Conservation (phyloP, 2,329 filamentous ascomycete genomes). For the Grosmannia huntii region DNA sequence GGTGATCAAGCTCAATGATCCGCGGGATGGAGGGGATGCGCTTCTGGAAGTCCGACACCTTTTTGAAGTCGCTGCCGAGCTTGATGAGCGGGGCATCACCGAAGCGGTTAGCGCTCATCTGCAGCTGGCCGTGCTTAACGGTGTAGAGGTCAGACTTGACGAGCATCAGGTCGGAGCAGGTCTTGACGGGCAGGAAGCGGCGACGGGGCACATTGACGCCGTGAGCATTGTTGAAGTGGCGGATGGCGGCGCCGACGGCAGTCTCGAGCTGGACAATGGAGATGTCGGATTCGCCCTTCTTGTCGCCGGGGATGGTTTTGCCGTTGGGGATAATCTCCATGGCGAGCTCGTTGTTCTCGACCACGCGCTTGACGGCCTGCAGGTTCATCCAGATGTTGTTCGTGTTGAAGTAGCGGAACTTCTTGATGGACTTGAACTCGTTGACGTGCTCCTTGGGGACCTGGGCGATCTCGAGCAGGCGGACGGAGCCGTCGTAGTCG, state of each 20-base stretch:
- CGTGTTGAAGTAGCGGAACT: slow-evolving; percentile 99
- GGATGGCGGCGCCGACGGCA: slow-evolving; percentile 93
- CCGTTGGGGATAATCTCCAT: slow-evolving; percentile 99
- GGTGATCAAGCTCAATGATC: slow-evolving; percentile 83
- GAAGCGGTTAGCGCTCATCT: slow-evolving; percentile 94
- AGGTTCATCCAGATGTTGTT: slow-evolving; percentile 99
- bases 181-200: slow-evolving; percentile 99
- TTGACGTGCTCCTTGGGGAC: slow-evolving; percentile 99
- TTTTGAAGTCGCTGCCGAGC: slow-evolving; percentile 98
- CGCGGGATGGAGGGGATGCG: slow-evolving; percentile 78
- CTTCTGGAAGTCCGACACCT: slow-evolving; percentile 94
- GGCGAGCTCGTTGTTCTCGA: slow-evolving; percentile 94
- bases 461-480: slow-evolving; percentile 95
- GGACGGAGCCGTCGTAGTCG: slow-evolving; percentile 93
- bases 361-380: slow-evolving; percentile 93
- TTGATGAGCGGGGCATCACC: slow-evolving; percentile 97
- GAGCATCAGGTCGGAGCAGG: slow-evolving; percentile 97
- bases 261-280: slow-evolving; percentile 98
- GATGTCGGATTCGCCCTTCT: slow-evolving; percentile 98
- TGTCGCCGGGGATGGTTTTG: slow-evolving; percentile 96
- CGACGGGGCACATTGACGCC: slow-evolving; percentile 97
- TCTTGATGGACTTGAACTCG: slow-evolving; percentile 99
- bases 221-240: slow-evolving; percentile 96
- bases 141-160: slow-evolving; percentile 99
- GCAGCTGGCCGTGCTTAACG: slow-evolving; percentile 92